Evolutionary conservation across 805 yeast species (phyloP), one percentile per base, ranked within the genome.

Genomic region (Maudiozyma bulderi): DNA sequence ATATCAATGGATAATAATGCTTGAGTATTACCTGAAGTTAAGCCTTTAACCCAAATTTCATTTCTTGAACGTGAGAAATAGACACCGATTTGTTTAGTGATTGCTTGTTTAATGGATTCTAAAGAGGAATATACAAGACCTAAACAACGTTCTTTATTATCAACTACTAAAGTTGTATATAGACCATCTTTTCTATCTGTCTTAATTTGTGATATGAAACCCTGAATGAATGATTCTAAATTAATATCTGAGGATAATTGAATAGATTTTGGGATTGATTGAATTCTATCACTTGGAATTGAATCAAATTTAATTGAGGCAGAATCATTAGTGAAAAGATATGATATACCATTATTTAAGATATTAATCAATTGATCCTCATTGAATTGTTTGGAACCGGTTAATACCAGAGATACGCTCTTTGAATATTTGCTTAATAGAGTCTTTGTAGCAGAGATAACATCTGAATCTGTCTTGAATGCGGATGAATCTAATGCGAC

Each of bases 11-110:
- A 69, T 28, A 84, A 56, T 44, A 93, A 73, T 56, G 74, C 74
- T 70, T 93, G 99, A 1, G 95, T 86, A 47, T 95, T 95, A 20
- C 99, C 99, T n/a, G 95, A 85, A 1, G 96, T 86, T 49, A 84
- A 84, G 32, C 99, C 99, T 67, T 93, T 93, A 66, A 82, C 85
- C 99, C 99, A 93, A 51, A 93, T 75, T 42, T 95, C 98, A 52
- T 87, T 81, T 60, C 84, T 82, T 49, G 76, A 72, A 59, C 99
- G 82, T 8, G 96, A 87, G 67, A 85, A 96, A 68, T 93, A 93
- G 2, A 93, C 96, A 50, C 99, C 99, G 8, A 86, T 80, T 45
- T 79, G 76, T 26, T 86, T 83, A 52, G 78, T 79, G 56, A 93
- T 77, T 10, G 98, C 93, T 58, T 85, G 90, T 42, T 76, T 69